Percentiles rank a stretch among this genome's conserved stretches.
phyloP scores from a whole-genome alignment of 2,329 filamentous ascomycete genomes.

The Fusarium fujikuroi region DNA sequence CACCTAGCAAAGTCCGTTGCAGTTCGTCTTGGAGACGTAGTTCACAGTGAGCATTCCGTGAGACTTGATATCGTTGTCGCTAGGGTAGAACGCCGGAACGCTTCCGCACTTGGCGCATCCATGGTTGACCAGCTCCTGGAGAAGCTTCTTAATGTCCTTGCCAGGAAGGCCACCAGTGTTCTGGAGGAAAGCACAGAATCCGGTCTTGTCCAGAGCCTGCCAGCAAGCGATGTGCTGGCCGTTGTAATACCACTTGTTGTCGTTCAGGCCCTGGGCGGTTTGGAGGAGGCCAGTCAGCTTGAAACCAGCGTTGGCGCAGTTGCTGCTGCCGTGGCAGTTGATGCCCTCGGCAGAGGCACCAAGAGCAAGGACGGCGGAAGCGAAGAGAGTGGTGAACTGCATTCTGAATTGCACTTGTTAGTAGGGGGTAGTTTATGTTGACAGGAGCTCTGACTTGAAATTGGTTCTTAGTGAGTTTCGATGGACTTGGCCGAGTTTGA shows the following conservation, averaged over 20 bases:
- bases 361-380: background rate
- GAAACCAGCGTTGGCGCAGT: background rate
- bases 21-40: background rate
- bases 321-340: background rate
- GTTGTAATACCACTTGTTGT: background rate
- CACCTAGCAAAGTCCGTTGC: background rate
- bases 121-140: background rate
- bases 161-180: background rate
- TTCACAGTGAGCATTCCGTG: background rate
- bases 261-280: background rate
- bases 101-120: background rate
- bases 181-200: background rate
- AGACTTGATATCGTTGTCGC: background rate
- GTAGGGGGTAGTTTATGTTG: background rate
- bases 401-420: background rate
- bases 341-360: background rate
- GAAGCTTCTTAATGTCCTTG: background rate
- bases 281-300: background rate
- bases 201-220: background rate
- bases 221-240: background rate
- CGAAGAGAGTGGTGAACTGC: background rate
- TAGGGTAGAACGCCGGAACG: background rate
- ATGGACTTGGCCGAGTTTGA: fast-evolving
- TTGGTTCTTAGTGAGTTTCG: background rate
- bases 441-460: background rate